phyloP scores from a whole-genome alignment of 2,329 filamentous ascomycete species.

The Alternaria arbusti region DNA sequence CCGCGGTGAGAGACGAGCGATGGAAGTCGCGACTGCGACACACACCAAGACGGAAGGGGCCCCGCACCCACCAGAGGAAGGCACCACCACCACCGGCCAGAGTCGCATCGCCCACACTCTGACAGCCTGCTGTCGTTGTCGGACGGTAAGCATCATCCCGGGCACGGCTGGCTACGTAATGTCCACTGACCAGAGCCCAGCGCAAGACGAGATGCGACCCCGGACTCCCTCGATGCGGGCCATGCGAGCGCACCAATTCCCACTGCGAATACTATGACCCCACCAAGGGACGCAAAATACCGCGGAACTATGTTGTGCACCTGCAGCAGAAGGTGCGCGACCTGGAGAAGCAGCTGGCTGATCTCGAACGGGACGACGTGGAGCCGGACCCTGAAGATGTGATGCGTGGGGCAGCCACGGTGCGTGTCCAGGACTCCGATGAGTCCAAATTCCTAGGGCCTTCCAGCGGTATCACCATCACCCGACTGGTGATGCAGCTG shows the following conservation, averaged over 20 bases:
- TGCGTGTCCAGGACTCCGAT: constrained; percentile 83
- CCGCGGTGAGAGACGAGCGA: constrained; percentile 21
- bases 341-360: constrained; percentile 80
- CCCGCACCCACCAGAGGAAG: constrained; percentile 29
- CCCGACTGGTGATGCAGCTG: constrained; percentile 92
- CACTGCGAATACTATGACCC: constrained; percentile 96
- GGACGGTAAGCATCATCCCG: constrained; percentile 64
- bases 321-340: constrained; percentile 85
- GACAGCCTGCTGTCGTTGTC: constrained; percentile 80
- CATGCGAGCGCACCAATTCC: constrained; percentile 90
- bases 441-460: constrained; percentile 91
- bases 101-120: constrained; percentile 75
- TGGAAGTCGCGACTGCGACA: constrained; percentile 31
- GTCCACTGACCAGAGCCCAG: constrained; percentile 54
- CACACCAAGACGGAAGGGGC: constrained; percentile 27
- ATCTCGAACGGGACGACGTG: constrained; percentile 75
- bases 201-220: constrained; percentile 97
- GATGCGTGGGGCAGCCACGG: constrained; percentile 82
- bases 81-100: constrained; percentile 33
- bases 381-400: constrained; percentile 81
- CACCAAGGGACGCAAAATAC: constrained; percentile 82
- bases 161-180: neutral
- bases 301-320: constrained; percentile 88
- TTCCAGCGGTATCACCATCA: constrained; percentile 95
- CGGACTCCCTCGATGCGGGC: constrained; percentile 85